Evolutionary conservation across 2,329 filamentous ascomycete species (phyloP), one percentile per base, ranked within the genome.

Genomic region (Aurifilum marmelostoma): DNA sequence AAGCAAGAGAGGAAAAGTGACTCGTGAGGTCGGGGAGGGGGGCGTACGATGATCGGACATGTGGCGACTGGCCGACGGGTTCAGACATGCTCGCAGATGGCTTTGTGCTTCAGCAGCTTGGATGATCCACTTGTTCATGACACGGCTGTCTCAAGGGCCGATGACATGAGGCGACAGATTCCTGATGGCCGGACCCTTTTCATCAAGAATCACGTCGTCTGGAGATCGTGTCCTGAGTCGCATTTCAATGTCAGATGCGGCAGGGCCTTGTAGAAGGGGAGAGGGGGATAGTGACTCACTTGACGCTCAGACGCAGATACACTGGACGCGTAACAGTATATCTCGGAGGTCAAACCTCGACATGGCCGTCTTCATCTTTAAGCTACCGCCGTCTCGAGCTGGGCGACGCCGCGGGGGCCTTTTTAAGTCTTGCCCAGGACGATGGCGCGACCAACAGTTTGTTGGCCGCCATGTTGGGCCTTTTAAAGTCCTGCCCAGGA

Each of bases 401-500:
- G 29, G 16, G 18, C 29, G 32, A 59, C 56, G 8, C 52, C 24
- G 52, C 3, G 24, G 14, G 41, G 56, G 54, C 64, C 39, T 56
- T 66, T 66, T 61, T 4, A 61, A 29, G 64, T 66, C 64, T 32
- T 66, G 39, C 64, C 56, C 64, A 52, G 64, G 64, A 66, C 52
- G 18, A 27, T 34, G 43, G 21, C 0, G 12, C 21, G 27, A 29
- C 27, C 27, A 12, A 24, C 11, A 9, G 43, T 18, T 21, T 9
- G 43, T 18, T 39, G 52, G 32, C 39, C 43, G 67, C 18, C 29
- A 39, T 2, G 16, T 47, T 50, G 66, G 75, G 78, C 76, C 74
- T 77, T 80, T 79, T 77, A 72, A 71, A 63, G 75, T 80, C 78
- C 43, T 79, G 74, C 77, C 75, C 71, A 77, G 77, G 77, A 79